These are phyloP conservation scores for Boletus smithii DNA, from an alignment of 1,284 basidiomycete genomes.

Conservation along the genomic window DNA sequence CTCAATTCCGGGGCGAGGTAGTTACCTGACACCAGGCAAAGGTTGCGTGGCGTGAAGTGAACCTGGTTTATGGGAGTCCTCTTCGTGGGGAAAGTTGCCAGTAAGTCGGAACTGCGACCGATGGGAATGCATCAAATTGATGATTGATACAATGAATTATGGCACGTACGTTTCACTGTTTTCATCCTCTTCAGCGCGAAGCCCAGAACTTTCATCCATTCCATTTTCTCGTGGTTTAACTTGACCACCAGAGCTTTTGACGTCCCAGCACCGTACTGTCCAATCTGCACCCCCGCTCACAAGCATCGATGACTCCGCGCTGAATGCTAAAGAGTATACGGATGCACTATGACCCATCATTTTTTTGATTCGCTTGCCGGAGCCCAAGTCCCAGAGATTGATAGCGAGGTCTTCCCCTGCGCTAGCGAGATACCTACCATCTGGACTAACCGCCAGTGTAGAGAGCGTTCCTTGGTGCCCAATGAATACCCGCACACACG, in stretches of 20 bases:
- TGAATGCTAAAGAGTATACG: slow-evolving; percentile 89
- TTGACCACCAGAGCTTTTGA: slow-evolving; percentile 74
- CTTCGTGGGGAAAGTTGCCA: slow-evolving; percentile 93
- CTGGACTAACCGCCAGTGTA: slow-evolving; percentile 85
- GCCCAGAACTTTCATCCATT: slow-evolving; percentile 31
- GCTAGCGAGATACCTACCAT: slow-evolving; percentile 90
- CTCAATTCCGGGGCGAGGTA: slow-evolving; percentile 57
- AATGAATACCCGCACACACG: slow-evolving; percentile 91
- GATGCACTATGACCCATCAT: slow-evolving; percentile 93
- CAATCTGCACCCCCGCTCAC: slow-evolving; percentile 90
- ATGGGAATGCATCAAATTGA: slow-evolving; percentile 2
- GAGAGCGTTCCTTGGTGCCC: slow-evolving; percentile 94
- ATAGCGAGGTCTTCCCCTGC: slow-evolving; percentile 92
- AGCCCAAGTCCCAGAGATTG: slow-evolving; percentile 94
- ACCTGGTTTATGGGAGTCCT: slow-evolving; percentile 90
- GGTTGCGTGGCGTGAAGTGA: slow-evolving; percentile 91
- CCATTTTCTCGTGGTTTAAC: slow-evolving; percentile 56
- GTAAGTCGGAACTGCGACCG: slow-evolving; percentile 69
- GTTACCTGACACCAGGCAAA: slow-evolving; percentile 85
- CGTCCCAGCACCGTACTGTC: slow-evolving; percentile 97
- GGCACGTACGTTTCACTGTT: slow-evolving; percentile 58
- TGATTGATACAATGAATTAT: not conserved
- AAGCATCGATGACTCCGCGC: slow-evolving; percentile 85
- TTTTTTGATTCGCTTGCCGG: slow-evolving; percentile 91
- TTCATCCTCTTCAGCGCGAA: slow-evolving; percentile 45